Evolutionary conservation across 495 filamentous ascomycete genomes (phyloP), one percentile per base, ranked within the genome.

Genomic region (Lepidopterella palustris): DNA sequence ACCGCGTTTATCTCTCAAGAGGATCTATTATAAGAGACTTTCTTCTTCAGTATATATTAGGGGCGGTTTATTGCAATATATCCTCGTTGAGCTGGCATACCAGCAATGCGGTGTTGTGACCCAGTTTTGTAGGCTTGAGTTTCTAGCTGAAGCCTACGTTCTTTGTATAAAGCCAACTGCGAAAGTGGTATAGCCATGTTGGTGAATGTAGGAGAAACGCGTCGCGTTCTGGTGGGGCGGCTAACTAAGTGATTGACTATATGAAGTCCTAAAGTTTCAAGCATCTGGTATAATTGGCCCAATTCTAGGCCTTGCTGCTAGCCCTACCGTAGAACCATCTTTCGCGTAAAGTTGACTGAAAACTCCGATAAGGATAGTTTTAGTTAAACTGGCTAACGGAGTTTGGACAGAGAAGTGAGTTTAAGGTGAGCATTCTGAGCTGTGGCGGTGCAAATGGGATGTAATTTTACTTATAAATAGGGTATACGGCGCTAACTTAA

Each of bases 131-230:
- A 47, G 31, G 54, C 54, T 53, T 57, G 31, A 57, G 45, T 24
- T 39, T 25, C 54, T 57, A 57, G 39, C 24, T 57, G 20, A 57
- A 57, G 54, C 54, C 39, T 57, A 57, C 39, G 27, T 57, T 57
- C 54, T 57, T 47, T 42, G 45, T 57, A 24, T 40, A 57, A n/a
- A 13, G 54, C 39, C 24, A 39, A 28, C 45, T 42, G 39, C 39
- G 31, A 39, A 42, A 4, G 15, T 57, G 39, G 40, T 57, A 26
- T 40, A 39, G 54, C 39, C 18, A 57, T 57, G 13, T 5, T 35
- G 13, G 31, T 35, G 13, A 35, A 13, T 35, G 13, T 35, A 35
- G 31, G 31, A 35, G 31, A 35, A 13, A 35, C 31, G 13, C 31
- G 31, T 35, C 31, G 31, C 31, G 31, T 13, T 35, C n/a, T 35